A percentile compares a stretch with the other conserved stretches of the same genome.
phyloP scores from a whole-genome alignment of 2,329 filamentous ascomycete species.

The Pezicula rhizophila region DNA sequence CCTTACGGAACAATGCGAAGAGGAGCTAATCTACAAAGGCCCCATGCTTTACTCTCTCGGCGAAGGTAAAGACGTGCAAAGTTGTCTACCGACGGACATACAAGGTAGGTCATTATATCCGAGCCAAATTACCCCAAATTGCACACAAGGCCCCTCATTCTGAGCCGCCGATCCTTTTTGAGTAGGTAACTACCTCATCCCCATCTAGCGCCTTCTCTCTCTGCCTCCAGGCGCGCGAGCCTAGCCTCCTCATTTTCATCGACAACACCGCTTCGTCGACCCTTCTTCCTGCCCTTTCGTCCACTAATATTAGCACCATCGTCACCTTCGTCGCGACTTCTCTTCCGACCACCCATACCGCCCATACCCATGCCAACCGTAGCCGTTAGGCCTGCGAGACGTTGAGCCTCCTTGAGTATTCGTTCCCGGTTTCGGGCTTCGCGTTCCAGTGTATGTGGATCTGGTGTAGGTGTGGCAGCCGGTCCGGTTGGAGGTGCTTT shows the following conservation, averaged over 20 bases:
- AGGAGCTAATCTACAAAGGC: too few relatives aligned
- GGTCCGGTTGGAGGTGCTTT: constrained; percentile 5
- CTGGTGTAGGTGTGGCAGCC: constrained; percentile 9
- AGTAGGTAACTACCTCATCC: constrained; percentile 3
- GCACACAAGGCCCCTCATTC: too few relatives aligned
- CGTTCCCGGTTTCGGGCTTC: constrained; percentile 61
- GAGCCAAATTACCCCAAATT: too few relatives aligned
- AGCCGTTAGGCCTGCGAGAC: constrained; percentile 49
- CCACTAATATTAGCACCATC: constrained; percentile 33
- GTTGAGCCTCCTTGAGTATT: constrained; percentile 62
- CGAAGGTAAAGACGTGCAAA: too few relatives aligned
- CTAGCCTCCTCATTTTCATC: constrained; percentile 27
- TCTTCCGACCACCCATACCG: constrained; percentile 34
- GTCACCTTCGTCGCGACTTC: constrained; percentile 41
- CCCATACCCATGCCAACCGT: constrained; percentile 38
- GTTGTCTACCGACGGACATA: too few relatives aligned
- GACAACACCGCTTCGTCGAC: constrained; percentile 14
- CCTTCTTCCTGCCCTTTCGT: constrained; percentile 42
- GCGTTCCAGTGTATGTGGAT: constrained; percentile 58
- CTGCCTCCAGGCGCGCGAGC: constrained; percentile 45
- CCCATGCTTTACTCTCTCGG: too few relatives aligned
- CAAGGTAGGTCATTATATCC: too few relatives aligned
- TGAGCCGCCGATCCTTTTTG: too few relatives aligned
- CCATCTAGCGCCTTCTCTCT: constrained; percentile 45
- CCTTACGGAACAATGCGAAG: too few relatives aligned